phyloP scores from a whole-genome alignment of 225 moss, liverwort and hornwort species.

The Polytrichum formosum region DNA sequence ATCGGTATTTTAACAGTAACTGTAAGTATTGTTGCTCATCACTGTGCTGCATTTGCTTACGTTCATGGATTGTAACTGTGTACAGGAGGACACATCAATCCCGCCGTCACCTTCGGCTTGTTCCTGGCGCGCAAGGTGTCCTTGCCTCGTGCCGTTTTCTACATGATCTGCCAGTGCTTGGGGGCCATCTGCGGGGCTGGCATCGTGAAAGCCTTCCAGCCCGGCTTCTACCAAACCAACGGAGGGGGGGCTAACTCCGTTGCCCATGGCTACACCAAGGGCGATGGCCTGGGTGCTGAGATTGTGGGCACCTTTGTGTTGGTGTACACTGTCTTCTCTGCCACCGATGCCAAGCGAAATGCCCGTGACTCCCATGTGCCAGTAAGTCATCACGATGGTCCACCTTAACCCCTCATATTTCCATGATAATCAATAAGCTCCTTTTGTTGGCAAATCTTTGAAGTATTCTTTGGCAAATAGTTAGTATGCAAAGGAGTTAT shows the following conservation, averaged over 20 bases:
- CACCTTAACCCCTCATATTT: too few relatives aligned
- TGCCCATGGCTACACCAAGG: slow-evolving; percentile 49
- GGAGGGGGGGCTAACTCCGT: slow-evolving; percentile 45
- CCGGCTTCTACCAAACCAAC: slow-evolving; percentile 24
- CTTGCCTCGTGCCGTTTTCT: slow-evolving; percentile 34
- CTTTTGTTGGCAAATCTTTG: too few relatives aligned
- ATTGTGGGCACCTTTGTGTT: slow-evolving; percentile 59
- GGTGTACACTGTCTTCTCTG: slow-evolving; percentile 60
- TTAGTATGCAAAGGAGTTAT: too few relatives aligned
- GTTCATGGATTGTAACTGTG: too few relatives aligned
- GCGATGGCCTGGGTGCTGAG: slow-evolving; percentile 50
- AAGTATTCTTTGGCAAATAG: too few relatives aligned
- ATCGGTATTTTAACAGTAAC: too few relatives aligned
- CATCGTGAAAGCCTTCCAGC: slow-evolving; percentile 54
- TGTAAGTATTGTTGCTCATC: too few relatives aligned
- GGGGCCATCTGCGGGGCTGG: slow-evolving; percentile 60
- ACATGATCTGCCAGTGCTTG: slow-evolving; percentile 49
- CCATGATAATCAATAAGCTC: too few relatives aligned
- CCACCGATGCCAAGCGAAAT: slow-evolving; percentile 53
- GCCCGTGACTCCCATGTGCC: slow-evolving; percentile 62
- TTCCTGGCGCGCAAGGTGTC: slow-evolving; percentile 52
- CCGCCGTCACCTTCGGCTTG: slow-evolving; percentile 50
- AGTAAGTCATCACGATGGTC: slow-evolving; percentile 16
- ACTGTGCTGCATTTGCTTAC: too few relatives aligned
- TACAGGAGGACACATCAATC: slow-evolving; percentile 53